Percentiles rank a stretch among this genome's conserved stretches.
Conservation (phyloP, 2,329 filamentous ascomycete genomes). For the Xylaria sp. region DNA sequence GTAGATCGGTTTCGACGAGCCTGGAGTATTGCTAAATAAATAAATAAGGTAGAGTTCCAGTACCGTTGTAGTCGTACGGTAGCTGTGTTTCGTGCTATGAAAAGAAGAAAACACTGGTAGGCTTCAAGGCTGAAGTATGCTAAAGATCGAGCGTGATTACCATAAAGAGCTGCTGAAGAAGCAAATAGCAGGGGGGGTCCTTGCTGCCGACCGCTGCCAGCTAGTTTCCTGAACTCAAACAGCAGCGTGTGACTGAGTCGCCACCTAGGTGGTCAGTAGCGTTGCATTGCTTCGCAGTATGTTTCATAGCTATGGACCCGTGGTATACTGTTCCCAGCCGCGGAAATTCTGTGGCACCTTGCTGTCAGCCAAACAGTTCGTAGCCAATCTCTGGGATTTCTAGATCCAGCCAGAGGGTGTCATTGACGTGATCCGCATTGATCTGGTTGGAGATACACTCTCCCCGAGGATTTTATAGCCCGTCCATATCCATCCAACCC, state of each 20-base stretch:
- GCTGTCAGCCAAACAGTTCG: conserved; percentile 1
- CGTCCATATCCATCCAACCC: not conserved
- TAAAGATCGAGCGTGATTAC: not conserved
- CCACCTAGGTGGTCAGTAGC: not conserved
- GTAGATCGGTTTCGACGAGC: no score
- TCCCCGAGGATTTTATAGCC: not conserved
- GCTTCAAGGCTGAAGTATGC: conserved; percentile 12
- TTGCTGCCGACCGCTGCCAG: not conserved
- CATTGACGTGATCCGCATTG: not conserved
- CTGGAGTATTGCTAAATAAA: no score
- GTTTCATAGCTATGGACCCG: not conserved
- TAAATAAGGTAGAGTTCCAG: not conserved
- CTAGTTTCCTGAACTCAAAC: not conserved
- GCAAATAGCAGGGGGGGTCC: not conserved
- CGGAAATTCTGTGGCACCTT: not conserved
- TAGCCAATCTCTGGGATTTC: not conserved
- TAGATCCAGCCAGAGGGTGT: not conserved
- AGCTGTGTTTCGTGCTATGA: not conserved
- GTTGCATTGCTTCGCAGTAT: conserved; percentile 10
- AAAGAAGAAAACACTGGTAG: not conserved
- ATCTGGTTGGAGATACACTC: not conserved
- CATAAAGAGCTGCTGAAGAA: not conserved
- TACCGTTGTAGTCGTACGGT: not conserved
- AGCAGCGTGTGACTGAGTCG: not conserved
- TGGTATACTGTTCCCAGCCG: not conserved